A percentile compares a stretch with the other conserved stretches of the same genome.
Evolutionary conservation across 257 asterid genomes (phyloP).

Genomic region (Sherardia arvensis): DNA sequence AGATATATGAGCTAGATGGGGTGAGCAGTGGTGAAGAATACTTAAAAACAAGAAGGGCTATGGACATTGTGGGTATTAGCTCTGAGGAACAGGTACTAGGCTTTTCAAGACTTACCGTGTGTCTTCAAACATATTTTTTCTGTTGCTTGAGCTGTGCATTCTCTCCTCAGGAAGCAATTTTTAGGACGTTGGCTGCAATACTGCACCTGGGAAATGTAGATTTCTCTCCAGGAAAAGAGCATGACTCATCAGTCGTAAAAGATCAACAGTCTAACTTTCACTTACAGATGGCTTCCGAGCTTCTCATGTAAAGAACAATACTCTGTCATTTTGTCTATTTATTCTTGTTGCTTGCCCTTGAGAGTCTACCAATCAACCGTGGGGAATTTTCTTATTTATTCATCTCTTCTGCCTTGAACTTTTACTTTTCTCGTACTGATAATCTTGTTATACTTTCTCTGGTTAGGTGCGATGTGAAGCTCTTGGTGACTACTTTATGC

Average conservation of each 20-base stretch:
- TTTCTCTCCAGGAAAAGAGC: slow-evolving; percentile 93
- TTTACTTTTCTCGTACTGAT: slow-evolving; percentile 11
- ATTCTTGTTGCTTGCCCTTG: background rate
- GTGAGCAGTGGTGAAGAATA: slow-evolving; percentile 90
- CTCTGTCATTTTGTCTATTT: background rate
- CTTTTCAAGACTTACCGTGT: background rate
- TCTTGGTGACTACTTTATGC: slow-evolving; percentile 75
- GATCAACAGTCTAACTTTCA: slow-evolving; percentile 69
- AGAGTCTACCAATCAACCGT: background rate
- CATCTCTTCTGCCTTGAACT: background rate
- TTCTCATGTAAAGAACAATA: slow-evolving; percentile 48
- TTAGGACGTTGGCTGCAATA: slow-evolving; percentile 97
- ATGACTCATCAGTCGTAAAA: slow-evolving; percentile 75
- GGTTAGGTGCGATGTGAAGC: slow-evolving; percentile 76
- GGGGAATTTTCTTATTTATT: background rate
- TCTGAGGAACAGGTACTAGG: slow-evolving; percentile 72
- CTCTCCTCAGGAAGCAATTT: slow-evolving; percentile 70
- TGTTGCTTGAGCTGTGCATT: slow-evolving; percentile 10
- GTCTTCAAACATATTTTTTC: background rate
- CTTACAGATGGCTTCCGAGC: slow-evolving; percentile 81
- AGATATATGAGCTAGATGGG: slow-evolving; percentile 75
- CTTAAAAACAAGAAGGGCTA: slow-evolving; percentile 85
- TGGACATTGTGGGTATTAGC: slow-evolving; percentile 93
- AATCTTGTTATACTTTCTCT: slow-evolving; percentile 2
- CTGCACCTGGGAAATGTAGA: slow-evolving; percentile 87